Percentiles rank a stretch among this genome's conserved stretches.
These are phyloP conservation scores for Rhizomucor pusillus DNA, from an alignment of 371 early-diverging fungal genomes.

Conservation along the genomic window DNA sequence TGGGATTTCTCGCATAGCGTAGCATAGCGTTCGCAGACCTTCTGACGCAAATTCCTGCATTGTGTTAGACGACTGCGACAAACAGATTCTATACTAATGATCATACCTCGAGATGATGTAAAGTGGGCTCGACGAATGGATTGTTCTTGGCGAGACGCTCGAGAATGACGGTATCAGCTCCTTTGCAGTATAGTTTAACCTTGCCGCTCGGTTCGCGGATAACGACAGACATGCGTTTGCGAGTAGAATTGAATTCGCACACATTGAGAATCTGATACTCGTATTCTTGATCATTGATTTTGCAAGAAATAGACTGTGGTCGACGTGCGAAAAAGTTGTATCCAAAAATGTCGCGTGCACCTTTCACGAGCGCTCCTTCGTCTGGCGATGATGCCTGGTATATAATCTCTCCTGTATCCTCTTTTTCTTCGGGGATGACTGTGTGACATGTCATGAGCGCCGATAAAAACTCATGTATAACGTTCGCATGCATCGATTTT, in stretches of 20 bases:
- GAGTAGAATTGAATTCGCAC: constrained; percentile 95
- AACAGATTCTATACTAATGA: constrained; percentile 1
- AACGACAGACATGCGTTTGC: constrained; percentile 95
- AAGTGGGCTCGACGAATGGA: constrained; percentile 71
- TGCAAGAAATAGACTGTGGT: constrained; percentile 81
- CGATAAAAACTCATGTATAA: constrained; percentile 71
- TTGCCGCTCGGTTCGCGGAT: constrained; percentile 84
- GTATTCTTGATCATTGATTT: constrained; percentile 55
- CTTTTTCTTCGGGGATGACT: constrained; percentile 84
- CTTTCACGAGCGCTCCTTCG: constrained; percentile 85
- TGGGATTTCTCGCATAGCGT: constrained; percentile 87
- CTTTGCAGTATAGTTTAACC: constrained; percentile 94
- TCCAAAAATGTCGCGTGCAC: constrained; percentile 65
- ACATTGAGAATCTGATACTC: constrained; percentile 89
- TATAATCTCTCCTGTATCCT: constrained; percentile 49
- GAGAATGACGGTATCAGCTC: constrained; percentile 97
- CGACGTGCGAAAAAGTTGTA: constrained; percentile 77
- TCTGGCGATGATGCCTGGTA: constrained; percentile 93
- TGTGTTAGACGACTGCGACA: not conserved
- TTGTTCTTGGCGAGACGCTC: constrained; percentile 82
- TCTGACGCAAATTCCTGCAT: constrained; percentile 81
- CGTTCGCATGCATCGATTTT: constrained; percentile 43
- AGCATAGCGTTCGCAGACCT: constrained; percentile 91
- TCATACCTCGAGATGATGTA: constrained; percentile 71
- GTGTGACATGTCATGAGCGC: constrained; percentile 95